A percentile compares a stretch with the other conserved stretches of the same genome.
phyloP scores from a whole-genome alignment of 2,329 filamentous ascomycete genomes.

The Endothia cerciana region DNA sequence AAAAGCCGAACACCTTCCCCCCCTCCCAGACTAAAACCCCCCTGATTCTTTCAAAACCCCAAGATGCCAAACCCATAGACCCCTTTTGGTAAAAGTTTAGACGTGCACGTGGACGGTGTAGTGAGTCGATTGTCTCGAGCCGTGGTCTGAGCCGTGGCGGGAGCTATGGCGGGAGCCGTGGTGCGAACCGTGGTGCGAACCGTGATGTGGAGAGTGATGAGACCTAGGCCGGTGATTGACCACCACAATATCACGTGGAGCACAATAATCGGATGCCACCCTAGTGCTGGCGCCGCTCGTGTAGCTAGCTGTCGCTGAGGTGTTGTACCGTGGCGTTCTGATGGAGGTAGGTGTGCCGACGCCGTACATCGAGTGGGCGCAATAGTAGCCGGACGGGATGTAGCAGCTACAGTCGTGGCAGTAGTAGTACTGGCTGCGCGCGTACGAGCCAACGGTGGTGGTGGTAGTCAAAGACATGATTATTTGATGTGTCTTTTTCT shows the following conservation, averaged over 20 bases:
- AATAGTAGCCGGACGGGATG: conserved; percentile 24
- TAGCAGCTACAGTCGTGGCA: conserved; percentile 20
- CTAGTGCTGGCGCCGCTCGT: neutral
- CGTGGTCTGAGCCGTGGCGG: neutral
- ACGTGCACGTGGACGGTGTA: conserved; percentile 15
- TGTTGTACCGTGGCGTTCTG: neutral
- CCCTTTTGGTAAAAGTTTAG: neutral
- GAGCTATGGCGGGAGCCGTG: neutral
- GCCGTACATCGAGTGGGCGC: conserved; percentile 19
- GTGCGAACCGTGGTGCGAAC: neutral
- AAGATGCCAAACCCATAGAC: too few species aligned
- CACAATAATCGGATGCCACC: neutral
- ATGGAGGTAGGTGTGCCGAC: neutral
- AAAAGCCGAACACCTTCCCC: too few species aligned
- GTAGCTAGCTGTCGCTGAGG: neutral
- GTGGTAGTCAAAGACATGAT: conserved; percentile 2
- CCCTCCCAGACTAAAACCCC: too few species aligned
- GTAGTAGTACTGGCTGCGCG: conserved; percentile 16
- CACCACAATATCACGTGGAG: conserved; percentile 3
- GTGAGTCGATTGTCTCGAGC: conserved; percentile 12
- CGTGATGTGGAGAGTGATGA: conserved; percentile 4
- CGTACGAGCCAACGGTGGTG: conserved; percentile 4
- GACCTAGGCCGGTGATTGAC: conserved; percentile 9
- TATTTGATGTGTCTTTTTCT: neutral
- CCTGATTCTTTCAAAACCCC: too few species aligned